A percentile compares a stretch with the other conserved stretches of the same genome.
These are phyloP conservation scores for Tylopilus intermedius DNA, from an alignment of 768 basidiomycete species.

Conservation along the genomic window DNA sequence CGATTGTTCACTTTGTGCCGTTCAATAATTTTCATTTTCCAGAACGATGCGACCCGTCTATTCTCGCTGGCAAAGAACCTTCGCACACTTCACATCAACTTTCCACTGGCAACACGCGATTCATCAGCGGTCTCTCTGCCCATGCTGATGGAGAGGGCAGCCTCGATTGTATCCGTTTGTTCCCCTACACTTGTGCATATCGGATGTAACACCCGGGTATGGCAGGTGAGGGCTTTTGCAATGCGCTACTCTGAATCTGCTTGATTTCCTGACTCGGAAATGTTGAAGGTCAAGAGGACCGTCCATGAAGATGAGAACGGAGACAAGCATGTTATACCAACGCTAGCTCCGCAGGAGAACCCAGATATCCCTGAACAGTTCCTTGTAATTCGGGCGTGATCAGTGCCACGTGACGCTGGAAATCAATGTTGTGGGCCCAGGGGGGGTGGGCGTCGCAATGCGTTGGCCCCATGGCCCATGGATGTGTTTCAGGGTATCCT, in stretches of 20 bases:
- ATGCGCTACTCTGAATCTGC: too few relatives aligned
- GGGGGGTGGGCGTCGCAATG: not conserved
- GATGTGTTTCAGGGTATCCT: not conserved
- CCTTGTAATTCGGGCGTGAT: constrained; percentile 22
- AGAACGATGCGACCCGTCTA: constrained; percentile 24
- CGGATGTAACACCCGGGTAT: constrained; percentile 65
- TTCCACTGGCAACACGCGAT: constrained; percentile 29
- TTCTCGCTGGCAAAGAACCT: constrained; percentile 46
- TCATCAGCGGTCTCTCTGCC: constrained; percentile 11
- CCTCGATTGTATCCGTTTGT: constrained; percentile 47
- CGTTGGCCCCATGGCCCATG: not conserved
- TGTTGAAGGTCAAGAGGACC: constrained; percentile 42
- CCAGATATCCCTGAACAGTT: constrained; percentile 71
- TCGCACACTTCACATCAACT: constrained; percentile 58
- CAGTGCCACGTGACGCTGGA: too few relatives aligned
- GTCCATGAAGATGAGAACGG: constrained; percentile 37
- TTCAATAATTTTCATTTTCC: not conserved
- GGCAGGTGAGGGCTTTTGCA: constrained; percentile 46
- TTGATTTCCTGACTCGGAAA: not conserved
- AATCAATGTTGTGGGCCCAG: not conserved
- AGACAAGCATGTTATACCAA: constrained; percentile 32
- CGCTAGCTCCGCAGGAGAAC: constrained; percentile 51
- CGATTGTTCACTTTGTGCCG: too few relatives aligned
- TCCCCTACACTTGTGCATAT: constrained; percentile 51
- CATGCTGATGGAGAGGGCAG: constrained; percentile 32